These are phyloP conservation scores for Lactarius sanguifluus DNA, from an alignment of 768 basidiomycete species.

Conservation along the genomic window DNA sequence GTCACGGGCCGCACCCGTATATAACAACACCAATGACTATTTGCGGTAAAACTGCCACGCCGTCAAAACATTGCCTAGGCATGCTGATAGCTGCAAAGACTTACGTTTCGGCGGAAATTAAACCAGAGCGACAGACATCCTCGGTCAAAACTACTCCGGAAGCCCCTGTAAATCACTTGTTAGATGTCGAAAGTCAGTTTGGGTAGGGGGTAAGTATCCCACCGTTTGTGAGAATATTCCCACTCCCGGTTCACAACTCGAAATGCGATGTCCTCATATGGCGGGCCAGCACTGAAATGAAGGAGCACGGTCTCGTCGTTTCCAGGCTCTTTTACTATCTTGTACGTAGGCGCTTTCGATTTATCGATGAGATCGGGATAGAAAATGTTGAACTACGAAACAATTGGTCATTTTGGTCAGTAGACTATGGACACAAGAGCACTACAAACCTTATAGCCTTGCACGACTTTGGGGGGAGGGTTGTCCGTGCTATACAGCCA, in stretches of 20 bases:
- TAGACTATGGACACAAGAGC: conserved; percentile 7
- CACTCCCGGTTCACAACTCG: conserved; percentile 96
- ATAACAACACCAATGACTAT: conserved; percentile 38
- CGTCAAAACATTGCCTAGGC: conserved; percentile 29
- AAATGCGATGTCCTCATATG: conserved; percentile 99
- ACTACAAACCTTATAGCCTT: conserved; percentile 83
- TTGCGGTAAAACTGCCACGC: conserved; percentile 72
- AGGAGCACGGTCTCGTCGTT: conserved; percentile 94
- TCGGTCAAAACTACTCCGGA: conserved; percentile 94
- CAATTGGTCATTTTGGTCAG: conserved; percentile 28
- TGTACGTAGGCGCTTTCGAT: conserved; percentile 94
- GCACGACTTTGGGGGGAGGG: conserved; percentile 98
- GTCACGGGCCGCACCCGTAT: conserved; percentile 29
- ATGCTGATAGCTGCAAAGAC: conserved; percentile 35
- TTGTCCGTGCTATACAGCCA: conserved; percentile 77
- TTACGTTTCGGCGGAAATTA: conserved; percentile 90
- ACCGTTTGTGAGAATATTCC: conserved; percentile 98
- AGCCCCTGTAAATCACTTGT: conserved; percentile 59
- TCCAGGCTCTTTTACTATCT: conserved; percentile 89
- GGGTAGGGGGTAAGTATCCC: conserved; percentile 12
- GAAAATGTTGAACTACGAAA: conserved; percentile 84
- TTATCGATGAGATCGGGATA: conserved; percentile 99
- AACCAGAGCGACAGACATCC: conserved; percentile 97
- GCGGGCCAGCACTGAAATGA: conserved; percentile 94
- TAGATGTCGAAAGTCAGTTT: conserved; percentile 17